Evolutionary conservation across 108 stramenopile genomes (phyloP), one percentile per base, ranked within the genome.

Genomic region (Skeletonema tropicum): DNA sequence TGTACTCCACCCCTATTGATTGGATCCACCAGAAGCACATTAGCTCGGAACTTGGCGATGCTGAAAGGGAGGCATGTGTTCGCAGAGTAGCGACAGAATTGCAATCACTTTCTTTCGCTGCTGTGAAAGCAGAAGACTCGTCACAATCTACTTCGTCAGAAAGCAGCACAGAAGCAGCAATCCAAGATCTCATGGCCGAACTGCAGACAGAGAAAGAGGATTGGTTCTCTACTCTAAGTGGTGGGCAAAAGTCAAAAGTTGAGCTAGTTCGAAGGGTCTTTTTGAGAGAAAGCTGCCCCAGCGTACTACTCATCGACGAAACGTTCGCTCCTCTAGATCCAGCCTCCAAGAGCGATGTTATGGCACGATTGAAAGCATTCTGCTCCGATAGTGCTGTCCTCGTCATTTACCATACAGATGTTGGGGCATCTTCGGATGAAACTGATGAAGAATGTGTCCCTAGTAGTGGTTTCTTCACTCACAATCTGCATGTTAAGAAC

Each of bases 391-490:
- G 91, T 64, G 85, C 93, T 46, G 87, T 95, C 17, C 75, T 95
- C 52, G 90, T 95, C n/a, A 95, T 95, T 52, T 95, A 95, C 45
- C 94, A 95, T 70, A 90, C 92, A n/a, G 94, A 95, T 75, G 92
- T 90, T 4, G 83, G 85, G 5, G 52, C 32, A 48, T 68, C 74
- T 11, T 62, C 76, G 8, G 79, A 45, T 48, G 81, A 70, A 17
- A 52, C 76, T 12, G 79, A 45, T 48, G 77, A 70, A 17, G 59
- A 83, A 76, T 95, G 94, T 60, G 92, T 95, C 25, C 90, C 90
- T 3, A 88, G 92, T 75, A 95, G 88, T 65, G 80, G 84, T 60
- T 95, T 95, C 65, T 95, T 95, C 60, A 89, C 93, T 57, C 78
- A 79, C 60, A 95, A 95, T 74, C 77, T 95, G 58, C 94, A 95